Base-by-base conservation (phyloP, 257 asterid genomes). In the Apocynum venetum region DNA sequence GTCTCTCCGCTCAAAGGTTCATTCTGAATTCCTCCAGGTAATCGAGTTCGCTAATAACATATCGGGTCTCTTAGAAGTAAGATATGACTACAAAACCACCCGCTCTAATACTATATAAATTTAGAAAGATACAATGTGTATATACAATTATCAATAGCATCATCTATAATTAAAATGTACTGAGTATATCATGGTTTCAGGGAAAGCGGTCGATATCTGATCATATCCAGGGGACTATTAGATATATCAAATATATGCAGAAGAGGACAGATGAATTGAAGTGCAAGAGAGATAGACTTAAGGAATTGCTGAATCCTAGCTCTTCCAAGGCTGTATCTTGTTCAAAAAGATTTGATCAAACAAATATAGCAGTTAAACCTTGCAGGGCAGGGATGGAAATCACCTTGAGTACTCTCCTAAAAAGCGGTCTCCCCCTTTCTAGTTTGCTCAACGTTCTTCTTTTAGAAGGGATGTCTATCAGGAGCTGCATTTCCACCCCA, bases 141-240 rank as follows among this genome's bases (percentile, higher is more conserved):
- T 25, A 25, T 25, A 25, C 31, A 25, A 25, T 25, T 25, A 25
- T 25, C 31, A 25, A 25, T 25, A 25, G 31, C 31, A 25, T 25
- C 31, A 25, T 25, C 31, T 25, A 25, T 25, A 25, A 25, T 25
- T 25, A 25, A 25, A 25, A 25, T 25, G 31, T 25, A 25, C 31
- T 25, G 31, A 25, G 31, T 25, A 13, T 53, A 55, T 55, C 53
- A 49, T 55, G 61, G 1, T n/a, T 57, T 0, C 65, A 91, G 97
- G 93, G 91, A 15, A 91, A 86, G 74, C 81, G 88, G 7, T 80
- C 91, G 0, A 83, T 78, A 55, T 73, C 85, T 0, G 92, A 91
- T 71, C 90, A 86, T 25, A 76, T 87, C 76, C 74, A 85, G 14
- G 85, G 82, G 67, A 82, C 91, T 0, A 83, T 77, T 60, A 89